These are phyloP conservation scores for Lipomyces spencermartinsiae DNA, from an alignment of 805 yeast species.

Conservation along the genomic window DNA sequence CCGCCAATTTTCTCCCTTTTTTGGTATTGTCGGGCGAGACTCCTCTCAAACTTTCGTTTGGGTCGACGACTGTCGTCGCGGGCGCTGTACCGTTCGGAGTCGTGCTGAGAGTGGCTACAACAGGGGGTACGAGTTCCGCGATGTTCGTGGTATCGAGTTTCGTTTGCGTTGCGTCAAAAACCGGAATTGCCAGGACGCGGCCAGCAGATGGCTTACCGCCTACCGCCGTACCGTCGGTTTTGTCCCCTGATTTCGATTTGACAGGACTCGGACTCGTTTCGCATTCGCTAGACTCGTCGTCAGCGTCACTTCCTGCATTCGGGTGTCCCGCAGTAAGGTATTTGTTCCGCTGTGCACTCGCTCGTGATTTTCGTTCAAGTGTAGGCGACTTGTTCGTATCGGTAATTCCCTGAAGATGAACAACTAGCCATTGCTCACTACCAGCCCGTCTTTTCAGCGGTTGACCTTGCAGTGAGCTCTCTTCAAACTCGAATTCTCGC, in stretches of 20 bases:
- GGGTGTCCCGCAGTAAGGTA: neutral
- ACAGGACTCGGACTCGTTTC: neutral
- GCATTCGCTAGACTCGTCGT: neutral
- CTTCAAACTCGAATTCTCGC: neutral
- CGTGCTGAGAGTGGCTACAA: neutral
- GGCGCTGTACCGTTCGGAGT: neutral
- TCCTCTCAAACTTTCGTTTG: neutral
- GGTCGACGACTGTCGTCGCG: neutral
- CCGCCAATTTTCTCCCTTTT: conserved; percentile 1
- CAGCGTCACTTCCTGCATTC: neutral
- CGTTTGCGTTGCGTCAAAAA: neutral
- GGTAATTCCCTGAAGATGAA: neutral
- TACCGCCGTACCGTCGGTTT: neutral
- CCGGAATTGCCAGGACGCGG: neutral
- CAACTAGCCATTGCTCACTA: neutral
- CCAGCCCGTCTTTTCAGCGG: neutral
- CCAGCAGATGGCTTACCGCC: neutral
- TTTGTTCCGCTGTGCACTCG: neutral
- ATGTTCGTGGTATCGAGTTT: neutral
- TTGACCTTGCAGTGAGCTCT: neutral
- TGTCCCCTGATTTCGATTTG: neutral
- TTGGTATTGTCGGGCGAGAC: neutral
- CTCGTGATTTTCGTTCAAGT: neutral
- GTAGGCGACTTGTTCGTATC: neutral
- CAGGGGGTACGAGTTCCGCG: neutral